A percentile compares a stretch with the other conserved stretches of the same genome.
Evolutionary conservation across 2,329 filamentous ascomycete species (phyloP).

Genomic region (Colletotrichum sp.): DNA sequence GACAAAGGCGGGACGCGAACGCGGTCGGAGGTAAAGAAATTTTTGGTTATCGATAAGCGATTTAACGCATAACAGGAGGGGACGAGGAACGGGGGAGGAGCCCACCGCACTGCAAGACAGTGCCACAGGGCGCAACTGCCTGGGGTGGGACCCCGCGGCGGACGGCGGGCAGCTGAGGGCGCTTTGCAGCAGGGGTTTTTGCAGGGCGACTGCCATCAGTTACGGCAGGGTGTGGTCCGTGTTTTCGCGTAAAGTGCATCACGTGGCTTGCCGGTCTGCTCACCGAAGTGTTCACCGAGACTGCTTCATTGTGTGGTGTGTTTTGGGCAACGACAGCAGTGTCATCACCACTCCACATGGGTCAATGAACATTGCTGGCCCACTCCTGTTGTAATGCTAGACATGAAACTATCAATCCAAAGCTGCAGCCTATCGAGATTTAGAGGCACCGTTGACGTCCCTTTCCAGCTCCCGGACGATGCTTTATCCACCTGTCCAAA

Average conservation of each 20-base stretch:
- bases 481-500: not conserved
- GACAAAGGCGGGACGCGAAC: conserved; percentile 19
- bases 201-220: not conserved
- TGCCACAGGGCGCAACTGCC: not conserved
- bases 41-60: conserved; percentile 21
- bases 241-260: not conserved
- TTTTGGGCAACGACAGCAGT: not conserved
- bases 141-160: not conserved
- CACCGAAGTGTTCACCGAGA: not conserved
- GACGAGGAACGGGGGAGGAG: not conserved
- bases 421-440: not conserved
- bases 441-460: not conserved
- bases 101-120: not conserved
- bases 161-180: not conserved
- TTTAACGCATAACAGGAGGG: conserved; percentile 6
- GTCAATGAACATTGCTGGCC: not conserved
- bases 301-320: not conserved
- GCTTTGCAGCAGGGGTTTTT: not conserved
- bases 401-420: not conserved
- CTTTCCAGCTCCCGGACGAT: not conserved
- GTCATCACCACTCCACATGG: not conserved
- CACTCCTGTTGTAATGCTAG: not conserved
- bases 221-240: not conserved
- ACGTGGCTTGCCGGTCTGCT: not conserved
- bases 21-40: conserved; percentile 22